phyloP scores from a whole-genome alignment of 1,284 basidiomycete genomes.

The Pseudozyma hubeiensis region DNA sequence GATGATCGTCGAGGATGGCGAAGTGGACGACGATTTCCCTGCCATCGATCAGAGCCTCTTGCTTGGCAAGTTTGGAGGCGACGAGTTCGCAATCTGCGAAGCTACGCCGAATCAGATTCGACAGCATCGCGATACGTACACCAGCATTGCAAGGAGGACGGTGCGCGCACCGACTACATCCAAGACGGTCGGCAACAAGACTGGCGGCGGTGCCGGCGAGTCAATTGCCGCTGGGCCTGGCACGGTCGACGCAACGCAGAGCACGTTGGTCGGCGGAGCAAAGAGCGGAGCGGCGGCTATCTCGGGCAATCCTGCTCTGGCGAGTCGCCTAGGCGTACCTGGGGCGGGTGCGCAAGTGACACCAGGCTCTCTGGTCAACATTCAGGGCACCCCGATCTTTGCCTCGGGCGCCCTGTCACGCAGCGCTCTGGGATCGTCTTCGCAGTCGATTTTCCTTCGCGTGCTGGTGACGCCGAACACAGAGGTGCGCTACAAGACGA shows the following conservation, averaged over 20 bases:
- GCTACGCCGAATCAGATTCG: conserved; percentile 79
- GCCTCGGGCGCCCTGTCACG: conserved; percentile 51
- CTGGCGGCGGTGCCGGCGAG: conserved; percentile 18
- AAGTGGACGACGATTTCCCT: conserved; percentile 98
- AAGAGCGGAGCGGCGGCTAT: conserved; percentile 30
- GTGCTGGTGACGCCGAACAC: conserved; percentile 61
- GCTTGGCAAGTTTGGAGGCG: conserved; percentile 88
- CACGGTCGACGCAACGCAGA: conserved; percentile 22
- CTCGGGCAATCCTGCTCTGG: conserved; percentile 29
- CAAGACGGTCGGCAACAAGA: conserved; percentile 9
- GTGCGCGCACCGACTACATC: conserved; percentile 24
- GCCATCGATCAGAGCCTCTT: conserved; percentile 88
- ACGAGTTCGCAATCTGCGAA: conserved; percentile 86
- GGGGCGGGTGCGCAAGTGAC: conserved; percentile 19
- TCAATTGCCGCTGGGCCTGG: conserved; percentile 20
- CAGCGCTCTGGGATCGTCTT: conserved; percentile 45
- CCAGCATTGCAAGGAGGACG: conserved; percentile 36
- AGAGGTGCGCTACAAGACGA: conserved; percentile 65
- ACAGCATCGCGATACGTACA: conserved; percentile 77
- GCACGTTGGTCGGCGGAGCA: conserved; percentile 23
- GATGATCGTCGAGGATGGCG: conserved; percentile 94
- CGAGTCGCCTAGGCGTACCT: conserved; percentile 33
- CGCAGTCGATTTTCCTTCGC: conserved; percentile 57
- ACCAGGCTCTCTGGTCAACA: conserved; percentile 49
- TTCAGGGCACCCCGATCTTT: conserved; percentile 60